phyloP scores from a whole-genome alignment of 306 rosid species.

The Macrotyloma uniflorum region DNA sequence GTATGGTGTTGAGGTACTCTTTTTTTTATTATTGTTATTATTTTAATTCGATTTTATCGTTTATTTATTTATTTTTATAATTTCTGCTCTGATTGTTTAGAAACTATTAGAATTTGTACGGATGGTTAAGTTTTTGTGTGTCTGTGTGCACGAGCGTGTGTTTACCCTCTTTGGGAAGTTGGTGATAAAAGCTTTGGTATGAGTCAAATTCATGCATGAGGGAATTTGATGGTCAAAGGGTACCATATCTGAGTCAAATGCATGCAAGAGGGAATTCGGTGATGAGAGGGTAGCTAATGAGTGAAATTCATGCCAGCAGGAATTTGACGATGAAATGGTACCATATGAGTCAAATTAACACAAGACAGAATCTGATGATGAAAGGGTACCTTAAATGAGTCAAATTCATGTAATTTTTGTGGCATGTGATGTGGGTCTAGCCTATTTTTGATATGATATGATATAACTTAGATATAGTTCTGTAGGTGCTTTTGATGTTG shows the following conservation, averaged over 20 bases:
- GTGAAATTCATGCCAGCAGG: neutral
- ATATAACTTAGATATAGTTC: neutral
- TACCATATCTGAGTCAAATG: neutral
- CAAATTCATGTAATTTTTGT: neutral
- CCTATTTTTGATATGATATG: neutral
- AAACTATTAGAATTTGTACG: neutral
- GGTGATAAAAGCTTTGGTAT: neutral
- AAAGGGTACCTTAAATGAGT: neutral
- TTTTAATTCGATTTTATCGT: neutral
- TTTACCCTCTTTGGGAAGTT: neutral
- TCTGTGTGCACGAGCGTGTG: neutral
- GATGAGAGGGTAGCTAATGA: neutral
- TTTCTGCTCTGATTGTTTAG: neutral
- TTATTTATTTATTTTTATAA: neutral
- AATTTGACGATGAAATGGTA: neutral
- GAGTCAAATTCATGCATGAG: neutral
- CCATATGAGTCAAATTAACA: neutral
- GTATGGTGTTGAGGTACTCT: slow-evolving; percentile 85
- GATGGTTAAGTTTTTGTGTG: neutral
- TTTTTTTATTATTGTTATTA: neutral
- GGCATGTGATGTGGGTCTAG: neutral
- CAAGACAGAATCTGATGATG: neutral
- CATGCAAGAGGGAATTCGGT: neutral
- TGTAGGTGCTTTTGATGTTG: neutral
- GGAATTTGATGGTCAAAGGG: neutral